Evolutionary conservation across 345 rosid genomes (phyloP).

Genomic region (Eucalyptus pauciflora): DNA sequence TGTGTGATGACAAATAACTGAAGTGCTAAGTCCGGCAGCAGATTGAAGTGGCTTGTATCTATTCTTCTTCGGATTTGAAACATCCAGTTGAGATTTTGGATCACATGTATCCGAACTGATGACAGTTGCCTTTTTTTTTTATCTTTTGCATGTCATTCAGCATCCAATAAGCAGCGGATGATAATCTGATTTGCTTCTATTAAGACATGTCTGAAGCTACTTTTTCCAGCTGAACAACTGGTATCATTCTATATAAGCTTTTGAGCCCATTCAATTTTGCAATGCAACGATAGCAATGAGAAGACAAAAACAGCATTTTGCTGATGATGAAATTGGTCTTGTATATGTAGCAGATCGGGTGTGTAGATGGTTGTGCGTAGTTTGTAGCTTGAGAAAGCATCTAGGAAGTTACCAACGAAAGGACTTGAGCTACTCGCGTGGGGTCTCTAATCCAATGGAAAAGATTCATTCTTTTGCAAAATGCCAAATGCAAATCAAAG

Average conservation of each 20-base stretch:
- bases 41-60: background rate
- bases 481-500: background rate
- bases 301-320: background rate
- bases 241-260: background rate
- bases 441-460: background rate
- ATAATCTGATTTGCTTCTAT: background rate
- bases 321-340: background rate
- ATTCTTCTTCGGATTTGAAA: background rate
- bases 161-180: background rate
- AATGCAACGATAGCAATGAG: background rate
- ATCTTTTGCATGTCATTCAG: background rate
- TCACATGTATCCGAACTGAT: background rate
- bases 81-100: background rate
- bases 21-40: background rate
- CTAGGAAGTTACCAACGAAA: background rate
- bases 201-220: background rate
- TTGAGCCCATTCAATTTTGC: background rate
- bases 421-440: background rate
- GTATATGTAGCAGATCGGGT: background rate
- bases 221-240: background rate
- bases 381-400: background rate
- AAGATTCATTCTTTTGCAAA: background rate
- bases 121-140: background rate
- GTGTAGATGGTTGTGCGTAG: background rate
- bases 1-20: background rate